Conservation (phyloP, 2,329 filamentous ascomycete species). For the Trematosphaeria pertusa region DNA sequence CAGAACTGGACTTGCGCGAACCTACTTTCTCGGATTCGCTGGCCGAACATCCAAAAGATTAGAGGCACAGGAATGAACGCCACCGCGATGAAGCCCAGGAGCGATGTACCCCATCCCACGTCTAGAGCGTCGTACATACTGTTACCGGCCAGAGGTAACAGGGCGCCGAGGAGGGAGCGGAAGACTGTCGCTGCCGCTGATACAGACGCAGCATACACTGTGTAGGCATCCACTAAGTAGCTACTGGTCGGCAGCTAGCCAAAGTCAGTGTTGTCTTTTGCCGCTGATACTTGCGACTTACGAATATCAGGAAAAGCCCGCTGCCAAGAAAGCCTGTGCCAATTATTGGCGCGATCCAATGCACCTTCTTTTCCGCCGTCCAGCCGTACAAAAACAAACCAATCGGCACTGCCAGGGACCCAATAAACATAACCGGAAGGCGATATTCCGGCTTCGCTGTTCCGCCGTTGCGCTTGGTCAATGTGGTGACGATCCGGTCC, state of each 20-base stretch:
- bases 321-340: slow-evolving; percentile 19
- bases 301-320: slow-evolving; percentile 3
- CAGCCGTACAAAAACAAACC: slow-evolving; percentile 56
- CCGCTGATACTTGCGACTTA: background rate
- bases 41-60: slow-evolving; percentile 20
- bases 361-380: slow-evolving; percentile 58
- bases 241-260: slow-evolving; percentile 28
- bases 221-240: slow-evolving; percentile 40
- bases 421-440: slow-evolving; percentile 34
- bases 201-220: slow-evolving; percentile 39
- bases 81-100: slow-evolving; percentile 30
- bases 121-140: slow-evolving; percentile 35
- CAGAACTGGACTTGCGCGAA: slow-evolving; percentile 6
- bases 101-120: slow-evolving; percentile 31
- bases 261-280: background rate
- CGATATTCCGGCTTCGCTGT: slow-evolving; percentile 44
- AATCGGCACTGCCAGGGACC: slow-evolving; percentile 25
- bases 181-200: slow-evolving; percentile 39
- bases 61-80: slow-evolving; percentile 22
- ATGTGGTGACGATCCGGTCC: slow-evolving; percentile 35
- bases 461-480: slow-evolving; percentile 14
- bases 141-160: slow-evolving; percentile 39
- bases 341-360: slow-evolving; percentile 44
- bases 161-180: slow-evolving; percentile 32
- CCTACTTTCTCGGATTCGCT: slow-evolving; percentile 7